phyloP scores from a whole-genome alignment of 805 yeast species.

The Saturnispora hagleri region DNA sequence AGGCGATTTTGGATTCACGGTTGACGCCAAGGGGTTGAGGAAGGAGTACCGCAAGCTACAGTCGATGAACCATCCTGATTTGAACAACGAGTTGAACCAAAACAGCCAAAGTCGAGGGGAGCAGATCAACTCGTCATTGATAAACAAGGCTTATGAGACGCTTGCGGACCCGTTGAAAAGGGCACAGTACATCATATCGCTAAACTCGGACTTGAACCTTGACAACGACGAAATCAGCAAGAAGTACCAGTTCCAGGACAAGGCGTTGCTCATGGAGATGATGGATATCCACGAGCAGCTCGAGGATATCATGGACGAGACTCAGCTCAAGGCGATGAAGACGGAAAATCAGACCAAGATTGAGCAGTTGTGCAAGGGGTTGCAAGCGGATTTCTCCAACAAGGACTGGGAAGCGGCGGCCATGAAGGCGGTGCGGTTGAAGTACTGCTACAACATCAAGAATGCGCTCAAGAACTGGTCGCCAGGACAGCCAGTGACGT shows the following conservation, averaged over 20 bases:
- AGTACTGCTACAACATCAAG: conserved; percentile 77
- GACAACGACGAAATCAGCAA: conserved; percentile 48
- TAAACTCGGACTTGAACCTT: conserved; percentile 42
- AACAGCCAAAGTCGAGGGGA: conserved; percentile 11
- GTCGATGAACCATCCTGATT: conserved; percentile 76
- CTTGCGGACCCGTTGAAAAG: conserved; percentile 62
- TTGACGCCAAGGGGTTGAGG: conserved; percentile 50
- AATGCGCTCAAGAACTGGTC: conserved; percentile 73
- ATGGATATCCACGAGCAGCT: conserved; percentile 79
- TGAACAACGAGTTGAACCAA: conserved; percentile 23
- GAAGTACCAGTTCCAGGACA: conserved; percentile 30
- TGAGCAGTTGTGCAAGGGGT: conserved; percentile 31
- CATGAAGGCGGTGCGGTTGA: conserved; percentile 57
- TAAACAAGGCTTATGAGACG: conserved; percentile 73
- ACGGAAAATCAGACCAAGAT: conserved; percentile 52
- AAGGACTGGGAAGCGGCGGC: conserved; percentile 53
- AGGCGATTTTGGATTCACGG: conserved; percentile 38
- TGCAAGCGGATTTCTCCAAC: conserved; percentile 38
- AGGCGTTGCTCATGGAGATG: conserved; percentile 60
- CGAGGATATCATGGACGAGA: conserved; percentile 52
- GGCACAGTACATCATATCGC: conserved; percentile 47
- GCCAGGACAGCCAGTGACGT: conserved; percentile 53
- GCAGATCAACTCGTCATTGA: conserved; percentile 35
- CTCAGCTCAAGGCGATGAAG: conserved; percentile 46
- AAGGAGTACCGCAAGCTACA: conserved; percentile 72